Percentiles rank a stretch among this genome's conserved stretches.
These are phyloP conservation scores for Gracilaria domingensis DNA, from an alignment of 23 red algal genomes.

Conservation along the genomic window DNA sequence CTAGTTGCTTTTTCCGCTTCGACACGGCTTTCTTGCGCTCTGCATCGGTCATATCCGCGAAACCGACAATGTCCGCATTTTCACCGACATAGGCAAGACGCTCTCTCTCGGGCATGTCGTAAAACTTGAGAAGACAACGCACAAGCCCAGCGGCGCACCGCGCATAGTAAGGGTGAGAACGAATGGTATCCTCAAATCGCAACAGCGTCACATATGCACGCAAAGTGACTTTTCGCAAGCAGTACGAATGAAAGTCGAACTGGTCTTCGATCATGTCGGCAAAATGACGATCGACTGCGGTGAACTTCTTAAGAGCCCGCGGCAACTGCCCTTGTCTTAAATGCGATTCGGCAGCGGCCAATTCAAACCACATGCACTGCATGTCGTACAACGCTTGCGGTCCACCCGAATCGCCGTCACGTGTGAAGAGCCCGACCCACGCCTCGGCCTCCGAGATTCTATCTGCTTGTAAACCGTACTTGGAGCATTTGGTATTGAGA, in stretches of 20 bases:
- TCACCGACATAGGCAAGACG: slow-evolving; percentile 38
- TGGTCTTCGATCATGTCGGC: slow-evolving; percentile 94
- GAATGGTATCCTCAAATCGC: slow-evolving; percentile 76
- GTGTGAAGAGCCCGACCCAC: slow-evolving; percentile 89
- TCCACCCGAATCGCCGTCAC: slow-evolving; percentile 83
- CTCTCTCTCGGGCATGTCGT: slow-evolving; percentile 68
- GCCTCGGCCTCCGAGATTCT: slow-evolving; percentile 64
- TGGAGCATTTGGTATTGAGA: slow-evolving; percentile 85
- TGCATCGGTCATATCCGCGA: slow-evolving; percentile 74
- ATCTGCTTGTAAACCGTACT: slow-evolving; percentile 81
- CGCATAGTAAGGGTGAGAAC: slow-evolving; percentile 66
- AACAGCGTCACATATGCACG: slow-evolving; percentile 78
- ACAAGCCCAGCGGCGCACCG: slow-evolving; percentile 48
- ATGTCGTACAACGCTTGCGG: slow-evolving; percentile 95
- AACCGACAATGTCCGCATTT: slow-evolving; percentile 43
- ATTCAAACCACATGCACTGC: slow-evolving; percentile 99
- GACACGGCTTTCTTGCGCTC: slow-evolving; percentile 82
- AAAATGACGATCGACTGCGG: slow-evolving; percentile 92
- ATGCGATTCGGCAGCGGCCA: slow-evolving; percentile 78
- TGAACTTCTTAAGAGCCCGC: slow-evolving; percentile 90
- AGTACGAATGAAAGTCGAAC: slow-evolving; percentile 95
- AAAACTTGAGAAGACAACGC: slow-evolving; percentile 46
- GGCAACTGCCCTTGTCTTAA: slow-evolving; percentile 60
- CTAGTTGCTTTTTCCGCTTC: slow-evolving; percentile 78
- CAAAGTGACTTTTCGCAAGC: slow-evolving; percentile 89